Evolutionary conservation across 371 early-diverging fungal species (phyloP), one percentile per base, ranked within the genome.

Genomic region (Entomophthora muscae): DNA sequence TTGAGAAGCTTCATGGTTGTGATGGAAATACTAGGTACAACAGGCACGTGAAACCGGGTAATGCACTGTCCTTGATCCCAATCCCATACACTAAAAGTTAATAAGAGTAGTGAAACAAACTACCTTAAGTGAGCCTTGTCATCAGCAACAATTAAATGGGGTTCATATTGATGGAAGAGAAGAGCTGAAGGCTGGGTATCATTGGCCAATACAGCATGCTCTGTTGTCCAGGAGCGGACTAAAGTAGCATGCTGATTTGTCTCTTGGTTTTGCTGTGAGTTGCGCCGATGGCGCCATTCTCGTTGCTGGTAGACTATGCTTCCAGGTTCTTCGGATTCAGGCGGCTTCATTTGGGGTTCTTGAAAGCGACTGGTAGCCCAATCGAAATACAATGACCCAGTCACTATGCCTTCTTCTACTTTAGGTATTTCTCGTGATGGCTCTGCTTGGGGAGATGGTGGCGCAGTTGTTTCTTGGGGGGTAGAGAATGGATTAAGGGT

Each of bases 361-460:
- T 81, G 78, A 73, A 90, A 93, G 71, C 86, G 90, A 68, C 86
- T 87, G 64, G 86, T 83, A 68, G 87, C 85, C 89, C 87, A 88
- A 58, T 89, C 87, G 64, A 84, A 90, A 56, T 90, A 87, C 5
- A 70, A 72, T 0, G 88, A 88, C 22, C 7, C n/a, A 7, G 30
- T 33, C 22, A 22, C 61, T n/a, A 61, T 22, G 12, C 27, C 42
- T 7, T 17, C 12, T 17, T 23, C 55, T 26, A 24, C 10, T 21
- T 55, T 5, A 3, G 55, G 55, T 26, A 21, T 26, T 26, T 21
- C 12, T 29, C 2, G 13, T 26, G 1, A 7, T 21, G 58, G 58
- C 26, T 13, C 10, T 17, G 7, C 32, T 26, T 26, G 51, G 0
- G 5, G n/a, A 5, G 13, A 17, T 5, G 31, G 12, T 3, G 10